These are phyloP conservation scores for Ramularia endophylla DNA, from an alignment of 2,329 filamentous ascomycete genomes.

Conservation along the genomic window DNA sequence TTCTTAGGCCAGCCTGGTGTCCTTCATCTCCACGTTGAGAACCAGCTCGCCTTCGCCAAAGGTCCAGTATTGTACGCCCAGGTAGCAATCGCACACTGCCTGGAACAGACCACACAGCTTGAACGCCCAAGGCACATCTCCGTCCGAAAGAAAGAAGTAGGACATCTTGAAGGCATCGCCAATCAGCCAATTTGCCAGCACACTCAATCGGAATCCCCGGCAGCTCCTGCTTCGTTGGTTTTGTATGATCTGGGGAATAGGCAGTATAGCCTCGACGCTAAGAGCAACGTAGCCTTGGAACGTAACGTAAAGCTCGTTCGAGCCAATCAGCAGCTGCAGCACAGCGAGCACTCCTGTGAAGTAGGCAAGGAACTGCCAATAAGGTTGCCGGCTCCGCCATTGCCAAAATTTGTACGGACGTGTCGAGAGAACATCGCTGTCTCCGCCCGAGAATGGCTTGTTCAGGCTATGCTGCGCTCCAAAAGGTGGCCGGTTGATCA, in stretches of 20 bases:
- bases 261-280: conserved; percentile 72
- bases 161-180: conserved; percentile 80
- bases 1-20: conserved; percentile 21
- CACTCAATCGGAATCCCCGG: conserved; percentile 70
- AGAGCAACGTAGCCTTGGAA: conserved; percentile 70
- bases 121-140: conserved; percentile 63
- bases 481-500: conserved; percentile 48
- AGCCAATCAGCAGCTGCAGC: conserved; percentile 62
- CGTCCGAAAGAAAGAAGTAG: conserved; percentile 68
- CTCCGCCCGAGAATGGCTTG: conserved; percentile 56
- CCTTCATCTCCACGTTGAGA: conserved; percentile 19
- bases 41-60: conserved; percentile 50
- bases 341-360: conserved; percentile 56
- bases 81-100: conserved; percentile 65
- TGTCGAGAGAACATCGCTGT: conserved; percentile 37
- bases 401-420: conserved; percentile 78
- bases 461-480: conserved; percentile 33
- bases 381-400: conserved; percentile 68
- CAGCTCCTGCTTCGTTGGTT: conserved; percentile 65
- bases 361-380: conserved; percentile 72
- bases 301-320: conserved; percentile 55
- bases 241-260: conserved; percentile 69
- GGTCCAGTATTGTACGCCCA: conserved; percentile 68
- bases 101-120: conserved; percentile 80
- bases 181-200: conserved; percentile 70